Conservation (phyloP, 2,329 filamentous ascomycete species). For the Chaetothyriales sp. region DNA sequence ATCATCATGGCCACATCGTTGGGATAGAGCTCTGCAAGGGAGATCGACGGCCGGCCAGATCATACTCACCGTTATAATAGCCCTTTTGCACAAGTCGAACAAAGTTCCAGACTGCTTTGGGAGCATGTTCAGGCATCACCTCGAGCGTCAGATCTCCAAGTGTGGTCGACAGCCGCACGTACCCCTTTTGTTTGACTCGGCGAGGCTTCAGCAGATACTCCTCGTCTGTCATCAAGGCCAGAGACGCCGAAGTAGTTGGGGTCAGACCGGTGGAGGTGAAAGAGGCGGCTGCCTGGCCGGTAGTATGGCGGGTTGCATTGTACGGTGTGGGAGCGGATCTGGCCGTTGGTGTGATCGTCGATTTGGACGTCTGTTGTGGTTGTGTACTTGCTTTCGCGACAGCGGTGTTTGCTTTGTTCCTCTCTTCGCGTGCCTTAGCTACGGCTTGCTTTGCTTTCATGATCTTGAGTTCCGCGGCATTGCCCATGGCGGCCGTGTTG, state of each 20-base stretch:
- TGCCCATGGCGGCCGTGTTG: constrained; percentile 66
- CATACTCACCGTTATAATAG: constrained; percentile 54
- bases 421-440: constrained; percentile 68
- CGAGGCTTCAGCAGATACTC: constrained; percentile 92
- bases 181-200: constrained; percentile 77
- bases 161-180: constrained; percentile 76
- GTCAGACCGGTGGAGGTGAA: constrained; percentile 92
- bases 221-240: constrained; percentile 77
- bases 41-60: not conserved
- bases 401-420: constrained; percentile 29
- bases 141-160: constrained; percentile 76
- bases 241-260: constrained; percentile 73
- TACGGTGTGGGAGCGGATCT: constrained; percentile 39
- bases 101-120: constrained; percentile 95
- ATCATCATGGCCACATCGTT: no score
- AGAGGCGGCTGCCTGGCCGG: constrained; percentile 76
- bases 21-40: not conserved
- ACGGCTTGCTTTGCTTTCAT: constrained; percentile 83
- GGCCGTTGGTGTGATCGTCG: constrained; percentile 5
- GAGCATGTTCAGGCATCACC: constrained; percentile 77
- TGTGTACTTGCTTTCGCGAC: constrained; percentile 5
- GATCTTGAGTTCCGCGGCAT: constrained; percentile 53
- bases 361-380: constrained; percentile 1
- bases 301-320: constrained; percentile 83
- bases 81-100: constrained; percentile 72